Evolutionary conservation across 2,329 filamentous ascomycete genomes (phyloP), one percentile per base, ranked within the genome.

Genomic region (Talaromyces sp.): DNA sequence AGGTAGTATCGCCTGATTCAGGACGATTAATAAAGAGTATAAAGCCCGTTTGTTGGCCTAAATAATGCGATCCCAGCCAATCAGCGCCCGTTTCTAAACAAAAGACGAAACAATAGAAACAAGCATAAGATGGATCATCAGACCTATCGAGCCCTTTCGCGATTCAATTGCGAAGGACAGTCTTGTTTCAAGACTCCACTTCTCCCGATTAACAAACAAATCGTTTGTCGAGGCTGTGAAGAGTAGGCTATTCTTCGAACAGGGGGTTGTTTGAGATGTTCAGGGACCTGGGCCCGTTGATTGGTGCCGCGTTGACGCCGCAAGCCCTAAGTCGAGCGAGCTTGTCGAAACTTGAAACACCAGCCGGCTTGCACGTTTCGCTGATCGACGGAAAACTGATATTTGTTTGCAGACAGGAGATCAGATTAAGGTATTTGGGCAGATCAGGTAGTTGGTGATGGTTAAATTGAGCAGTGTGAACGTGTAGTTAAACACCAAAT

Each of bases 311-410:
- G 49, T 56, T 43, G 60, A 33, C n/a, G 60, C 35, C 50, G 37
- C 24, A 37, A 56, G 60, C 49, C 60, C 60, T 57, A 56, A 61
- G 33, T 37, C 45, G 43, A 62, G 37, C 33, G 16, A 45, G 22
- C 22, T 52, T 49, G 60, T 56, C 60, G 60, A 62, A 62, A 62
- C 49, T 33, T 62, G 60, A 62, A 62, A 62, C 60, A 45, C 49
- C 49, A 56, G 24, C 2, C 35, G 33, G 60, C 22, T 43, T 33
- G 27, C 49, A 52, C 49, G 49, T 52, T n/a, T 33, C 27, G 16
- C 31, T 54, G 50, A 54, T 54, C 31, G 50, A 54, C 19, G 52
- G 19, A 52, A 16, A 27, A 19, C 9, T 37, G 59, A 37, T 31
- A 31, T 10, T 54, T 31, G 22, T 27, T 22, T 47, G 33, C 35